phyloP scores from a whole-genome alignment of 148 eudicot genomes.

The Silene conica region DNA sequence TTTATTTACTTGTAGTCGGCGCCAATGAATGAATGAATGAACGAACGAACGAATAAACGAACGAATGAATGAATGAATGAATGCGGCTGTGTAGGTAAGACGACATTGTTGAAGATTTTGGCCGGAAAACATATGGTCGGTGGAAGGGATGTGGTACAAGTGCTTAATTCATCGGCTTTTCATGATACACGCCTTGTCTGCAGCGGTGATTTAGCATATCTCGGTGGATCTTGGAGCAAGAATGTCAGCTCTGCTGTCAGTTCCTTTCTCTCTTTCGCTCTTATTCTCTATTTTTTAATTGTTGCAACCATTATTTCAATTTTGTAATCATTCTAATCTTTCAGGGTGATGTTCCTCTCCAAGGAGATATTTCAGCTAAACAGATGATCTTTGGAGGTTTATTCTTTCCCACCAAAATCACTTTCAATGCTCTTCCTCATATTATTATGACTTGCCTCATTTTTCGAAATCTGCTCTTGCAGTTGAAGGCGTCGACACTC shows the following conservation, averaged over 20 bases:
- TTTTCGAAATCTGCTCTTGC: neutral
- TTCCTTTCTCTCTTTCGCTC: constrained; percentile 12
- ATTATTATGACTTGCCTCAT: too few species aligned
- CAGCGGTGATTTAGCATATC: constrained; percentile 82
- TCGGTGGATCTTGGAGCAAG: constrained; percentile 95
- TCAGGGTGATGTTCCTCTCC: constrained; percentile 95
- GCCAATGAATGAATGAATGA: too few species aligned
- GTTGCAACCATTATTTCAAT: constrained; percentile 9
- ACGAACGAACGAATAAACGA: too few species aligned
- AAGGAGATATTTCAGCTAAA: constrained; percentile 96
- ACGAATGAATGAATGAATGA: neutral
- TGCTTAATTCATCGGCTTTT: constrained; percentile 83
- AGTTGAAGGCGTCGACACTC: constrained; percentile 92
- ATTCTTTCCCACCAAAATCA: too few species aligned
- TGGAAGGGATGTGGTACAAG: constrained; percentile 85
- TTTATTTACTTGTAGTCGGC: neutral
- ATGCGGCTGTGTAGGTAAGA: constrained; percentile 59
- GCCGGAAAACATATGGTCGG: constrained; percentile 99
- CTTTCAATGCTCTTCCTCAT: neutral
- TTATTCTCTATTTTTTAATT: neutral
- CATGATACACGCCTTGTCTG: constrained; percentile 92
- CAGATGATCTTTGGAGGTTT: constrained; percentile 98
- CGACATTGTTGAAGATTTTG: constrained; percentile 86
- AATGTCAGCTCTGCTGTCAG: constrained; percentile 80
- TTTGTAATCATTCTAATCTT: constrained; percentile 20